Evolutionary conservation across 2,329 filamentous ascomycete genomes (phyloP).

Genomic region (Fusarium denticulatum): DNA sequence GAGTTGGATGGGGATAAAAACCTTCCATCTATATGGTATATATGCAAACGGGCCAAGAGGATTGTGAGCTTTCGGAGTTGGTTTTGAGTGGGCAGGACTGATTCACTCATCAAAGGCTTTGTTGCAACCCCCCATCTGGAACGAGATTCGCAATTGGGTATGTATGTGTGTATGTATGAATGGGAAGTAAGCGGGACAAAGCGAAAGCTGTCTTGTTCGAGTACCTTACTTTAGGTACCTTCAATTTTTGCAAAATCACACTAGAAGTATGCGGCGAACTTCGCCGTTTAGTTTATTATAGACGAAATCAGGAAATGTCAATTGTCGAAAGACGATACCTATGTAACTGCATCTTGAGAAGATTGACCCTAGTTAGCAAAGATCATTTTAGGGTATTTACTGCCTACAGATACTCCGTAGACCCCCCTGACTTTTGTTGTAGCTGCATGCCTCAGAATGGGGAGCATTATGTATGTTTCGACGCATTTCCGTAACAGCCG

Average conservation of each 20-base stretch:
- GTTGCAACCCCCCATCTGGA: not conserved
- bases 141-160: conserved; percentile 25
- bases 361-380: not conserved
- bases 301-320: not conserved
- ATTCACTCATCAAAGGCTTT: conserved; percentile 4
- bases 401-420: not conserved
- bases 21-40: not conserved
- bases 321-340: not conserved
- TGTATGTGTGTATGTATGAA: not conserved
- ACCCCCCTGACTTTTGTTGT: not conserved
- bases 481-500: not conserved
- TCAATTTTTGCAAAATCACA: not conserved
- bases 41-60: not conserved
- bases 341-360: not conserved
- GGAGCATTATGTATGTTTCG: no score
- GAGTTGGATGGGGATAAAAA: not conserved
- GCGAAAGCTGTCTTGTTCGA: conserved; percentile 14
- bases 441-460: not conserved
- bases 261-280: conserved; percentile 8
- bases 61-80: not conserved
- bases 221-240: not conserved
- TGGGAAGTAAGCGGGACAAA: conserved; percentile 3
- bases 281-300: conserved; percentile 13
- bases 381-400: not conserved
- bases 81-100: not conserved